Conservation (phyloP, 495 filamentous ascomycete species). For the Xeromyces bisporus region DNA sequence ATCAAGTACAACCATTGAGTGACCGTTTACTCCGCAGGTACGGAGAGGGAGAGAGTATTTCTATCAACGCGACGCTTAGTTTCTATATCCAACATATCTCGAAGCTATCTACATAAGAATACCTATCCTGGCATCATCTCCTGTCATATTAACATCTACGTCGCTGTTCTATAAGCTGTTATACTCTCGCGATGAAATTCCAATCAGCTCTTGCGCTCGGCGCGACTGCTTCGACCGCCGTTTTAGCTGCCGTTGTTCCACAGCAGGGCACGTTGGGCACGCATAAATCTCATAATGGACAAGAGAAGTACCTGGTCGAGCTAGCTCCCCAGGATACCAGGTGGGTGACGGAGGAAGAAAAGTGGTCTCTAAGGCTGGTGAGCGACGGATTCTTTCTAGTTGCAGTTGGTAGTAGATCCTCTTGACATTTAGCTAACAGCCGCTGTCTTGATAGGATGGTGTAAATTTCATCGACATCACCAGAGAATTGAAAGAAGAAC, state of each 20-base stretch:
- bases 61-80: no score
- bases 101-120: no score
- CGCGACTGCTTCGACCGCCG: conserved; percentile 15
- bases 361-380: conserved; percentile 81
- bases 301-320: conserved; percentile 62
- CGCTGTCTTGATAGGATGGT: conserved; percentile 40
- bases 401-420: no score
- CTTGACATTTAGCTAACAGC: conserved; percentile 2
- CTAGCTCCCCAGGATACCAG: conserved; percentile 63
- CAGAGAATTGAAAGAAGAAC: conserved; percentile 29
- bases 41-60: no score
- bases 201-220: conserved; percentile 13
- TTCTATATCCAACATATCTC: no score
- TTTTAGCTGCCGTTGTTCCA: conserved; percentile 18
- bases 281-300: conserved; percentile 16
- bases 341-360: conserved; percentile 89
- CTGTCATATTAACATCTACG: no score
- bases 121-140: no score
- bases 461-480: conserved; percentile 94
- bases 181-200: conserved; percentile 18
- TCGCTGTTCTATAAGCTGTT: no score
- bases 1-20: no score
- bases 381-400: conserved; percentile 17
- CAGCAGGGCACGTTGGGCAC: conserved; percentile 21
- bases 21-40: no score